A percentile compares a stretch with the other conserved stretches of the same genome.
These are phyloP conservation scores for Aspergillus jensenii DNA, from an alignment of 2,329 filamentous ascomycete species.

Conservation along the genomic window DNA sequence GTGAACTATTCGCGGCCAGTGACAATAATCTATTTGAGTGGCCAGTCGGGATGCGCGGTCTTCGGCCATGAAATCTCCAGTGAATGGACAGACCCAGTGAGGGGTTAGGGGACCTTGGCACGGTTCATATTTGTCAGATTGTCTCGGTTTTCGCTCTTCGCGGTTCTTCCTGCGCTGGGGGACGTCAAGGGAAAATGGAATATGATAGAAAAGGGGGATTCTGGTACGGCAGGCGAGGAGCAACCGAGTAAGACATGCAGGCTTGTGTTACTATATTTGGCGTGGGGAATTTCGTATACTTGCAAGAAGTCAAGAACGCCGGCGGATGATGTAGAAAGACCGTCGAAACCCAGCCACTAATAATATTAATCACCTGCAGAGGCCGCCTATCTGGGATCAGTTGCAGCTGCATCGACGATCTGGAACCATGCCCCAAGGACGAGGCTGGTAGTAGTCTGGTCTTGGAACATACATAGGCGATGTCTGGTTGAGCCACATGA, in stretches of 20 bases:
- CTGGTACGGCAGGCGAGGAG: neutral
- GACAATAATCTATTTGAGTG: neutral
- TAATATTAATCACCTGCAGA: too few relatives aligned
- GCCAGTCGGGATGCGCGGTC: slow-evolving; percentile 5
- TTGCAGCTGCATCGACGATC: too few relatives aligned
- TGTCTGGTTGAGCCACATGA: neutral
- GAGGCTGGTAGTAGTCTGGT: too few relatives aligned
- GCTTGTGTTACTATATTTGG: slow-evolving; percentile 22
- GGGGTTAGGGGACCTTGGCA: slow-evolving; percentile 7
- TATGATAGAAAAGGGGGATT: neutral
- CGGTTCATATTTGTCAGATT: neutral
- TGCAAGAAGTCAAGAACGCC: neutral
- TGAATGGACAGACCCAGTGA: neutral
- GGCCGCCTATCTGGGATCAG: too few relatives aligned
- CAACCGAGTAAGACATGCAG: slow-evolving; percentile 18
- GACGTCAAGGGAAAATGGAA: neutral
- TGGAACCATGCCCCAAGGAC: too few relatives aligned
- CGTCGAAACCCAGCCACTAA: too few relatives aligned
- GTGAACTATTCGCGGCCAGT: slow-evolving; percentile 3
- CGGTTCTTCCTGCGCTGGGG: neutral
- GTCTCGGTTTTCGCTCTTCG: neutral
- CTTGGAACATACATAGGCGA: neutral
- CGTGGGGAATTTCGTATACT: neutral
- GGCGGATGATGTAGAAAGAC: too few relatives aligned
- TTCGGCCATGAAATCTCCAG: neutral